Evolutionary conservation across 495 filamentous ascomycete species (phyloP).

Genomic region (Xylaria acuta): DNA sequence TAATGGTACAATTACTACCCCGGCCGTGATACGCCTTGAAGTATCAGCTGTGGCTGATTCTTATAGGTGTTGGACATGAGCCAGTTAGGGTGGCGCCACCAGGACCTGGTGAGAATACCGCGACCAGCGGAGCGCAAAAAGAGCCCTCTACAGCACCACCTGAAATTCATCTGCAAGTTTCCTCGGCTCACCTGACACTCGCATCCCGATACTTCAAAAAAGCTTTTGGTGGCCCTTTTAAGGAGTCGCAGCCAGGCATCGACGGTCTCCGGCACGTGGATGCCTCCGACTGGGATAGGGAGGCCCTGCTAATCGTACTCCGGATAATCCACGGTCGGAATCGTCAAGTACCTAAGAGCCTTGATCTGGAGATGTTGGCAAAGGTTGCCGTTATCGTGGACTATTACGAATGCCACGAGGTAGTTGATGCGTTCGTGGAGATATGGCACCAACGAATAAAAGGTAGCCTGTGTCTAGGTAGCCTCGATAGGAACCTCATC

Average conservation of each 20-base stretch:
- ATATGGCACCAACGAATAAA: not conserved
- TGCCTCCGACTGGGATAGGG: not conserved
- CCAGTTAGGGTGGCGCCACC: too few species aligned
- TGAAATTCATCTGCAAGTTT: not conserved
- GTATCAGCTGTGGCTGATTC: not conserved
- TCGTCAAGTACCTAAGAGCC: not conserved
- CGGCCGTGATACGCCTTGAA: not conserved
- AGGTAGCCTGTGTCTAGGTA: not conserved
- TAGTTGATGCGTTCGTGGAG: not conserved
- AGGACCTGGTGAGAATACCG: not conserved
- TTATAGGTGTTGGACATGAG: not conserved
- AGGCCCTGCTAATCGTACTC: not conserved
- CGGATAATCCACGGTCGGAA: not conserved
- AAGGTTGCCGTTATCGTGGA: not conserved
- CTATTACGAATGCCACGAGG: not conserved
- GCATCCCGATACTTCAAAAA: not conserved
- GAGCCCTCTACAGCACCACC: not conserved
- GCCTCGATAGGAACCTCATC: not conserved
- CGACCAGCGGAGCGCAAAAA: not conserved
- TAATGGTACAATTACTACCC: not conserved
- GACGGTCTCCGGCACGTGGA: not conserved
- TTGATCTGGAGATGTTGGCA: conserved; percentile 18
- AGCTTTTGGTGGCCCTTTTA: not conserved
- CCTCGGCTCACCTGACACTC: not conserved
- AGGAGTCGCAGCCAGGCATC: not conserved